Evolutionary conservation across 441 rosid species (phyloP).

Genomic region (Croton setiger): DNA sequence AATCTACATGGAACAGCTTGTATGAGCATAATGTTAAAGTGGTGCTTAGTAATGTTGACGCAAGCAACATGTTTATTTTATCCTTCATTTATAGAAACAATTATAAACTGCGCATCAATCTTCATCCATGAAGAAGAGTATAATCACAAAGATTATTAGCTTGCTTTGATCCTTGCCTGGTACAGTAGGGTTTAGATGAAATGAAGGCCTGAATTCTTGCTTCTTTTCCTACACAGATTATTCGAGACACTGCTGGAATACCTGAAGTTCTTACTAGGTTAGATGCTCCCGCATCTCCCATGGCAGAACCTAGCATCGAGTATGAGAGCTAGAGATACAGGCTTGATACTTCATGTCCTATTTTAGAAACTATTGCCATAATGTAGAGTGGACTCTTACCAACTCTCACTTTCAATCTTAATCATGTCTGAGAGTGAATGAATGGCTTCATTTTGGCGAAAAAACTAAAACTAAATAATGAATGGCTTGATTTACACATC

Average conservation of each 20-base stretch:
- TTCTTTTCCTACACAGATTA: conserved; percentile 50
- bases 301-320: conserved; percentile 40
- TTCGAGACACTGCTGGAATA: conserved; percentile 63
- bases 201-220: conserved; percentile 5
- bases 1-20: background rate
- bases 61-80: background rate
- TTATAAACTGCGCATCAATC: too few relatives aligned
- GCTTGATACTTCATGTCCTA: too few relatives aligned
- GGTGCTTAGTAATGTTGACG: background rate
- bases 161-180: background rate
- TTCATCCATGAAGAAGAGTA: too few relatives aligned
- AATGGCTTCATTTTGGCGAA: too few relatives aligned
- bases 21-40: background rate
- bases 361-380: background rate
- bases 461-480: too few relatives aligned
- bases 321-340: conserved; percentile 55
- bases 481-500: too few relatives aligned
- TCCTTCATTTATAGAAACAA: background rate
- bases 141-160: background rate
- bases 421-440: too few relatives aligned
- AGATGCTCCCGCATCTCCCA: conserved; percentile 46
- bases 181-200: background rate
- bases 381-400: background rate
- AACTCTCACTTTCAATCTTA: conserved; percentile 3
- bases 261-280: conserved; percentile 87